These are phyloP conservation scores for Colletotrichum sp. DNA, from an alignment of 2,329 filamentous ascomycete species.

Conservation along the genomic window DNA sequence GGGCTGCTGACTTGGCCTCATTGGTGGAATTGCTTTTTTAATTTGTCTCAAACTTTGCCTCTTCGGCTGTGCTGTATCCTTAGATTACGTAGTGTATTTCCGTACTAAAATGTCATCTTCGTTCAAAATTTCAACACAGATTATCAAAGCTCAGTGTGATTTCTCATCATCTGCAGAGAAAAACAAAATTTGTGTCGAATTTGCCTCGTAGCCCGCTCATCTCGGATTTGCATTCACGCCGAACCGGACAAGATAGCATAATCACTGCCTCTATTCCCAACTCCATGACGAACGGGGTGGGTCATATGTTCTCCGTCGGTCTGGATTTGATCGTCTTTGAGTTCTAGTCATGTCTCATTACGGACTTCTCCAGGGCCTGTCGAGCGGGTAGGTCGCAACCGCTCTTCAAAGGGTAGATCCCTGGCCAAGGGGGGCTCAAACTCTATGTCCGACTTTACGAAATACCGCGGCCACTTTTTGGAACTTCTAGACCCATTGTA, in stretches of 20 bases:
- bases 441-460: neutral
- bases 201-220: neutral
- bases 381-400: neutral
- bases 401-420: neutral
- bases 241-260: neutral
- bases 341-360: neutral
- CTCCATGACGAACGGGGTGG: neutral
- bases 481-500: neutral
- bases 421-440: neutral
- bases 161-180: neutral
- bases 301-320: neutral
- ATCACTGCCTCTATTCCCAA: neutral
- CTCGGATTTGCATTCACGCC: neutral
- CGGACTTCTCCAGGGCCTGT: neutral
- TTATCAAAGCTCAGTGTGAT: neutral
- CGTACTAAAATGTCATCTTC: neutral
- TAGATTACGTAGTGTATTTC: neutral
- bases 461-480: neutral
- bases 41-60: neutral
- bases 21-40: neutral
- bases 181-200: neutral
- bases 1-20: neutral
- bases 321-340: neutral
- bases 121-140: neutral
- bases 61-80: neutral